Evolutionary conservation across 495 filamentous ascomycete genomes (phyloP), one percentile per base, ranked within the genome.

Genomic region (Lichina pygmaea): DNA sequence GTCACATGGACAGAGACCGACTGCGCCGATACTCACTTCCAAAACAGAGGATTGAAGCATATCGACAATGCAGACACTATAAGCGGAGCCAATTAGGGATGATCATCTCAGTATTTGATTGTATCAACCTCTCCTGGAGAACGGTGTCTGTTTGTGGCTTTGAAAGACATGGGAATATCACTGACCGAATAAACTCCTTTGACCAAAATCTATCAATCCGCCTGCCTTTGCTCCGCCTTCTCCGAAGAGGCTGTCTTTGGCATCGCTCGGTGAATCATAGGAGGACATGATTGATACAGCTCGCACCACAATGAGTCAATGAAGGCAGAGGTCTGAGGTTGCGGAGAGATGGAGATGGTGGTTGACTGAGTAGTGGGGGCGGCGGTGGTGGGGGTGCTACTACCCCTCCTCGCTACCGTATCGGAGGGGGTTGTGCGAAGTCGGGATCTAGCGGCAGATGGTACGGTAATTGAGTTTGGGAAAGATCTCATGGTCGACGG

Each of bases 41-140:
- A 83, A 57, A 81, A 81, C 13, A 73, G 70, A 15, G 78, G 78
- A 58, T 83, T 84, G 60, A 82, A 83, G 38, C 70, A 64, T 59
- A 82, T 81, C 38, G 73, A 61, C 43, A 58, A 63, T 44, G 66
- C 73, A 13, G 79, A 73, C 44, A 82, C 78, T 83, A 41, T 15
- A 49, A 4, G 7, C 13, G 4, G 24, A 4, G 1, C 36, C 36
- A 11, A 15, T 39, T 15, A 44, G 48, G 6, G 4, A 8, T 42
- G 33, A 42, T 54, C 34, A 46, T 31, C 10, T 44, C 5, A 36
- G 31, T 13, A 4, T 1, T 24, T 34, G n/a, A 39, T 46, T 33
- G 34, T 66, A 79, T 76, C 54, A 44, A 72, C 66, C 36, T 39
- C 36, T 11, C 10, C 13, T 15, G 13, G 13, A 15, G 6, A 39